Conservation (phyloP, 129 eudicot species). For the Lactuca sativa region DNA sequence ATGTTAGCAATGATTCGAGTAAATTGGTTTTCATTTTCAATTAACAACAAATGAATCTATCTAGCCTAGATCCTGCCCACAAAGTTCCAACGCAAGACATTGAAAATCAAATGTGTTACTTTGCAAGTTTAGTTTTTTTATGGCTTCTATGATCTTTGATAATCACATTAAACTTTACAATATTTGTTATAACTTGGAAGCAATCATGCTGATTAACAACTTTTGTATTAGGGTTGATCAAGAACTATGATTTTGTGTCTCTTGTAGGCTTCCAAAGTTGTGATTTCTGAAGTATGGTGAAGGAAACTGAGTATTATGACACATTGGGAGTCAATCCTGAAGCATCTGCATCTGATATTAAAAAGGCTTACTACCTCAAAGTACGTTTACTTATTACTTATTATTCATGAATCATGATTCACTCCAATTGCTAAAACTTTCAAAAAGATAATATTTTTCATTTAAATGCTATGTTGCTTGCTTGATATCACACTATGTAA, state of each 20-base stretch:
- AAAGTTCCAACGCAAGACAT: constrained; percentile 11
- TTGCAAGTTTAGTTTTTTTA: background rate
- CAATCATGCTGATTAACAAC: no score
- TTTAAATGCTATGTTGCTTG: background rate
- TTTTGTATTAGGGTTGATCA: background rate
- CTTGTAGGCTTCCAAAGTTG: constrained; percentile 1
- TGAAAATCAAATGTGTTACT: background rate
- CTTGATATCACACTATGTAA: background rate
- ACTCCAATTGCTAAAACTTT: constrained; percentile 21
- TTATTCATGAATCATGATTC: background rate
- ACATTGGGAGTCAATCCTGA: constrained; percentile 61
- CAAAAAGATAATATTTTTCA: constrained; percentile 1
- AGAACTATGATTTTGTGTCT: background rate
- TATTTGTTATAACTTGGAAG: background rate
- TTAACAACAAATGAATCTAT: background rate
- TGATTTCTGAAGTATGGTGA: constrained; percentile 49
- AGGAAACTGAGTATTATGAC: constrained; percentile 76
- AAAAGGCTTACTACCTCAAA: constrained; percentile 85
- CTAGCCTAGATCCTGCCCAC: background rate
- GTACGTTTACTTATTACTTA: constrained; percentile 30
- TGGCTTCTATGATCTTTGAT: background rate
- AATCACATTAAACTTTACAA: background rate
- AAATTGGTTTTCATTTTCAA: background rate
- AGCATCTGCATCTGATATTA: constrained; percentile 69
- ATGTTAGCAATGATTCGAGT: background rate